phyloP scores from a whole-genome alignment of 164 flowering plant species.

The Akebia trifoliata region DNA sequence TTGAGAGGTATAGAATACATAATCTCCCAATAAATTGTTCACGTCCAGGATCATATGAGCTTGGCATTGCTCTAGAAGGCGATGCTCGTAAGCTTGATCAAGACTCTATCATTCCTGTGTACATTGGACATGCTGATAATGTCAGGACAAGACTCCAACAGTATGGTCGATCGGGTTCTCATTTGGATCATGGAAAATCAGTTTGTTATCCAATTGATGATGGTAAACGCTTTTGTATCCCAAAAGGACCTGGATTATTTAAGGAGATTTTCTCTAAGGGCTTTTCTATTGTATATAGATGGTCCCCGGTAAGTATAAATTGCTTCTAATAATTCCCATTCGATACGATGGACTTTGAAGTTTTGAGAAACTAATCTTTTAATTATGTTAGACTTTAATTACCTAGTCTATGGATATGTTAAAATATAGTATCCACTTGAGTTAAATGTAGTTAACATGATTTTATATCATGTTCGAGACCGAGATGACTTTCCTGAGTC shows the following conservation, averaged over 20 bases:
- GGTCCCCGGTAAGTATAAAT: conserved; percentile 89
- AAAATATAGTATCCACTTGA: too few relatives aligned
- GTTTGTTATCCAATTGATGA: conserved; percentile 19
- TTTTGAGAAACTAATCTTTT: conserved; percentile 33
- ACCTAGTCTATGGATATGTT: too few relatives aligned
- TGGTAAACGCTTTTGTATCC: neutral
- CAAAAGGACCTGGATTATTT: conserved; percentile 51
- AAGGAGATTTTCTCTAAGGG: conserved; percentile 59
- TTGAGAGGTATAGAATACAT: conserved; percentile 59
- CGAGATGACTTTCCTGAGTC: too few relatives aligned
- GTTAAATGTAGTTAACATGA: too few relatives aligned
- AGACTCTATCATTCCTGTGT: conserved; percentile 44
- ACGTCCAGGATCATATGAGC: conserved; percentile 76
- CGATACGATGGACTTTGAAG: conserved; percentile 35
- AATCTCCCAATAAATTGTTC: conserved; percentile 50
- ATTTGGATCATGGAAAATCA: conserved; percentile 48
- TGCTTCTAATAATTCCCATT: conserved; percentile 18
- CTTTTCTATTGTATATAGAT: conserved; percentile 62
- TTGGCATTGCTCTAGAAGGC: conserved; percentile 41
- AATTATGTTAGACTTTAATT: too few relatives aligned
- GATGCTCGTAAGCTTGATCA: conserved; percentile 36
- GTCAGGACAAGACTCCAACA: conserved; percentile 62
- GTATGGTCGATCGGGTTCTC: conserved; percentile 77
- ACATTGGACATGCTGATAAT: conserved; percentile 76
- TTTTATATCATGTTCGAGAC: too few relatives aligned